phyloP scores from a whole-genome alignment of 1,139 yeast genomes.

The Yamadazyma mexicana region DNA sequence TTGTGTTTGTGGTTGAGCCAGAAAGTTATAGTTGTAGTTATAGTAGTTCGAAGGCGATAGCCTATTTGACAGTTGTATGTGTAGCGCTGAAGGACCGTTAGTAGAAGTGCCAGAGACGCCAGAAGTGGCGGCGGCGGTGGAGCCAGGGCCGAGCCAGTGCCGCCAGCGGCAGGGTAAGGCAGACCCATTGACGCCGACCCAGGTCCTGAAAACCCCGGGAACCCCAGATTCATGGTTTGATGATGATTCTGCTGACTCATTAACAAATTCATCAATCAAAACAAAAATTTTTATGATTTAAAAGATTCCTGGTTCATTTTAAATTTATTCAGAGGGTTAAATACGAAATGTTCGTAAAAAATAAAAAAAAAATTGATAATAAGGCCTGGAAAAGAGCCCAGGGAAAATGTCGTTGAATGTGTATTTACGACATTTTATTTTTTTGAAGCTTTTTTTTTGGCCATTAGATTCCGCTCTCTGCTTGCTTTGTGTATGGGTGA shows the following conservation, averaged over 20 bases:
- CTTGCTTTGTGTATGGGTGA: no score
- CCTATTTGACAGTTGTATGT: no score
- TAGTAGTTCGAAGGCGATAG: no score
- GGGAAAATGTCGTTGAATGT: not conserved
- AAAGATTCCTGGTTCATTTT: not conserved
- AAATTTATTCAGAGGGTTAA: constrained; percentile 4
- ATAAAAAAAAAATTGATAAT: no score
- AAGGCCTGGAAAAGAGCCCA: not conserved
- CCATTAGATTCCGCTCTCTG: no score
- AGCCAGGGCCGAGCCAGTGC: no score
- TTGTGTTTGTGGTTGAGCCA: not conserved
- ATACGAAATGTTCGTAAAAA: constrained; percentile 7
- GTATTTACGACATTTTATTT: not conserved
- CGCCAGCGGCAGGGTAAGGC: not conserved
- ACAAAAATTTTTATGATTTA: not conserved
- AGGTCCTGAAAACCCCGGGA: not conserved
- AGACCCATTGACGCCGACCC: no score
- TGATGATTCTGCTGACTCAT: constrained; percentile 3
- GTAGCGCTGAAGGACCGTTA: no score
- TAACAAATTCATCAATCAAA: not conserved
- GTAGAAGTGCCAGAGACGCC: not conserved
- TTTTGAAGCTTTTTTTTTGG: not conserved
- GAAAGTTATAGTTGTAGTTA: no score
- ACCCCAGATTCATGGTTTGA: constrained; percentile 2
- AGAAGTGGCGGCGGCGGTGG: not conserved